phyloP scores from a whole-genome alignment of 176 grass and related monocot species.

The Elaeis guineensis region DNA sequence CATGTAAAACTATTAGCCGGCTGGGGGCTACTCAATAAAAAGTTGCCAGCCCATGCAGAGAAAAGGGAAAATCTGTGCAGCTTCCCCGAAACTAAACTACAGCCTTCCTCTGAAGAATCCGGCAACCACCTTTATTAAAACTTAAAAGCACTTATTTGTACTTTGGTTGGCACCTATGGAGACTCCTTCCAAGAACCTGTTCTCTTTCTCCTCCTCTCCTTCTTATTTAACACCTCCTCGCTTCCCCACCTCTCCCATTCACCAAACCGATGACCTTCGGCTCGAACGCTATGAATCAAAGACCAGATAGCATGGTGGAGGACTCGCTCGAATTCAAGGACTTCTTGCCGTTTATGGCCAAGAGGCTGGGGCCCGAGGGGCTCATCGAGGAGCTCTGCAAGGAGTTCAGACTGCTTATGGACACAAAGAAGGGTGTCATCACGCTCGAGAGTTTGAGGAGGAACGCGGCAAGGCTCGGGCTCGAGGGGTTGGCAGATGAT shows the following conservation, averaged over 20 bases:
- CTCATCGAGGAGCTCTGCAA: constrained; percentile 88
- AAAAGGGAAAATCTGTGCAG: constrained; percentile 14
- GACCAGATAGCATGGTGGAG: background rate
- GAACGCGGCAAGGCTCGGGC: constrained; percentile 42
- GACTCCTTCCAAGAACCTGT: constrained; percentile 43
- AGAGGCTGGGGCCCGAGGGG: constrained; percentile 58
- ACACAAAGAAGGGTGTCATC: constrained; percentile 43
- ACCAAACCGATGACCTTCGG: too few species aligned
- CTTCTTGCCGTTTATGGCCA: constrained; percentile 69
- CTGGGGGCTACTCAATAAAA: too few species aligned
- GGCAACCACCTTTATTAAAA: constrained; percentile 29
- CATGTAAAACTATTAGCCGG: too few species aligned
- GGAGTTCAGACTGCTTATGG: constrained; percentile 86
- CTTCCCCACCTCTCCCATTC: too few species aligned
- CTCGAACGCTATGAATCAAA: too few species aligned
- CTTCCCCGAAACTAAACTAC: constrained; percentile 54
- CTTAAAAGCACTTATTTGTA: constrained; percentile 29
- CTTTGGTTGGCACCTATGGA: constrained; percentile 30
- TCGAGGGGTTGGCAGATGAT: constrained; percentile 36
- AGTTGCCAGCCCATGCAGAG: too few species aligned
- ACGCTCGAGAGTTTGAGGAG: constrained; percentile 73
- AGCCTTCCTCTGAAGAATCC: background rate
- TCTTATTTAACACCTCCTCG: too few species aligned
- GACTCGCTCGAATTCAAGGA: constrained; percentile 43
- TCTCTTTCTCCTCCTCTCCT: background rate